These are phyloP conservation scores for Euclidium syriacum DNA, from an alignment of 345 rosid species.

Conservation along the genomic window DNA sequence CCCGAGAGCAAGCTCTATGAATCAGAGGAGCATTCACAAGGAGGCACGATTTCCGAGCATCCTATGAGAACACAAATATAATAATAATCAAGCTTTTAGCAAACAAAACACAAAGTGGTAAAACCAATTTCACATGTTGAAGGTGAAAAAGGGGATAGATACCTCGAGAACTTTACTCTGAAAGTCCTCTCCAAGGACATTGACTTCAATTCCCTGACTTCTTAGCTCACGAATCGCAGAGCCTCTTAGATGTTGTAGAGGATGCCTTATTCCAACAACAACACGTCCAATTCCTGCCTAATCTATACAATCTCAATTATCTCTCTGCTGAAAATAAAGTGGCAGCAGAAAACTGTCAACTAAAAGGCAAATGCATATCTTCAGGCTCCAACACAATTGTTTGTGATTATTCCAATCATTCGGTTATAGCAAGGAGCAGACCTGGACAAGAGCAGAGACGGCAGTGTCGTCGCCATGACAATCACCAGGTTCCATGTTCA, in stretches of 20 bases:
- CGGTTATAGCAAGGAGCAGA: slow-evolving; percentile 2
- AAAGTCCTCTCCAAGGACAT: slow-evolving; percentile 89
- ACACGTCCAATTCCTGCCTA: slow-evolving; percentile 86
- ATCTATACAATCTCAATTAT: slow-evolving; percentile 42
- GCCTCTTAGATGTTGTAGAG: slow-evolving; percentile 85
- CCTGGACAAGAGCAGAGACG: slow-evolving; percentile 88
- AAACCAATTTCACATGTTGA: background rate
- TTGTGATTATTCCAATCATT: background rate
- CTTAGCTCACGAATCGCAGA: slow-evolving; percentile 66
- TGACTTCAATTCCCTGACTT: slow-evolving; percentile 72
- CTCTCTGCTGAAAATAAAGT: background rate
- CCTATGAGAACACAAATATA: slow-evolving; percentile 35
- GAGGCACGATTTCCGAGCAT: slow-evolving; percentile 73
- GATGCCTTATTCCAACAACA: slow-evolving; percentile 88
- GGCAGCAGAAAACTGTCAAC: background rate
- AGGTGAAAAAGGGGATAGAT: background rate
- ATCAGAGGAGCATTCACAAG: slow-evolving; percentile 87
- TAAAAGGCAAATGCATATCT: background rate
- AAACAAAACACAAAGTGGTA: background rate
- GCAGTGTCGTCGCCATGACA: slow-evolving; percentile 85
- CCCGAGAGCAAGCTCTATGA: slow-evolving; percentile 71
- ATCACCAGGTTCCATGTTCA: slow-evolving; percentile 91
- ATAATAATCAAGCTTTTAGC: background rate
- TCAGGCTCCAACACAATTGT: background rate
- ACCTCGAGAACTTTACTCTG: slow-evolving; percentile 77